Percentiles rank a stretch among this genome's conserved stretches.
phyloP scores from a whole-genome alignment of 148 eudicot genomes.

The Silene conica region DNA sequence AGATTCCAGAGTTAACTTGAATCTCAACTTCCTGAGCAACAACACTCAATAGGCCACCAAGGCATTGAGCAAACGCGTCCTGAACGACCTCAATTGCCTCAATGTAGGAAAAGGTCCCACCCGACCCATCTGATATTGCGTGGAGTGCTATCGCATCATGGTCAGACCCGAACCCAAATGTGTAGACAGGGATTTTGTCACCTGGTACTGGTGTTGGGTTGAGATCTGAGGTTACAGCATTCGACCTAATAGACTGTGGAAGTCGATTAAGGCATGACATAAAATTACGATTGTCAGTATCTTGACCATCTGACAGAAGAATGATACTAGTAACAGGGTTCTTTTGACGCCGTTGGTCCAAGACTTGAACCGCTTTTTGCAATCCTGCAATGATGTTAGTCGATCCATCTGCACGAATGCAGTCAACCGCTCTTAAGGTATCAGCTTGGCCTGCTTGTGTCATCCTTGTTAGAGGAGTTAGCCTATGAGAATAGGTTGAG shows the following conservation, averaged over 20 bases:
- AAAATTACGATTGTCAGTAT: conserved; percentile 18
- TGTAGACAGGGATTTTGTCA: conserved; percentile 28
- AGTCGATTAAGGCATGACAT: background rate
- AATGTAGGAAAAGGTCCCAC: conserved; percentile 43
- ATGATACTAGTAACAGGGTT: conserved; percentile 40
- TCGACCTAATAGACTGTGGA: conserved; percentile 19
- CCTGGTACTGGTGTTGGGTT: background rate
- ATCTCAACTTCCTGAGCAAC: conserved; percentile 30
- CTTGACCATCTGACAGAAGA: conserved; percentile 41
- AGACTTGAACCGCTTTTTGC: conserved; percentile 18
- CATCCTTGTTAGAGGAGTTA: conserved; percentile 34
- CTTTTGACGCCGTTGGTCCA: background rate
- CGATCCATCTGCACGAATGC: conserved; percentile 18
- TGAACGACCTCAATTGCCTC: conserved; percentile 35
- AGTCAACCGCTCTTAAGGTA: conserved; percentile 22
- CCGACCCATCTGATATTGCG: conserved; percentile 33
- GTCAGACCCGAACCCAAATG: conserved; percentile 44
- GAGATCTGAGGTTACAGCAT: background rate
- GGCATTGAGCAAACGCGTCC: conserved; percentile 46
- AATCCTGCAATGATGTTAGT: conserved; percentile 40
- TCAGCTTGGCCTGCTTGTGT: conserved; percentile 27
- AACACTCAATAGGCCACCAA: conserved; percentile 46
- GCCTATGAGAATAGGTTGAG: conserved; percentile 20
- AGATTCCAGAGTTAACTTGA: background rate
- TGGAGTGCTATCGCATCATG: conserved; percentile 38